Base-by-base conservation (phyloP, 1,139 yeast genomes). In the Lodderomyces orthopsilosis region DNA sequence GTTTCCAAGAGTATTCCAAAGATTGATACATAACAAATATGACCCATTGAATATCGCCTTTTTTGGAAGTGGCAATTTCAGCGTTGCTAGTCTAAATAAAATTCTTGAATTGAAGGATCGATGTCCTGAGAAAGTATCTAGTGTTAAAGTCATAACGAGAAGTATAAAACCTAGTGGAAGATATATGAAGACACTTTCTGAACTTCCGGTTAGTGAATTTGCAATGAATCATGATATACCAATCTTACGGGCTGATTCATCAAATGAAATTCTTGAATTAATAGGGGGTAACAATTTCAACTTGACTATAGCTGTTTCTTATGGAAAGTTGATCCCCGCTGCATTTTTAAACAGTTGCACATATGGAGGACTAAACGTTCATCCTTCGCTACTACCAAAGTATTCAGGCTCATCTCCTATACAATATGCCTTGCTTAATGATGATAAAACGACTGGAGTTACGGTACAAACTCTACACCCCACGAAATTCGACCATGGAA, bases 351-450 rank as follows among this genome's bases (percentile, higher is more conserved):
- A 57, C 0, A 37, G 58, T 0, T 65, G 84, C 35, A 61, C 63
- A 8, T 79, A 63, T 56, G 91, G 93, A 0, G 95, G 97, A 0
- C 57, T 93, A 19, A 93, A 93, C 57, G 91, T 93, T 0, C 99
- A 93, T 59, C 99, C 99, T 0, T 89, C 97, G 0, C 62, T 91
- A 14, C 70, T 93, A 10, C 98, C 98, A 0, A 68, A 65, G 41
- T 82, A 87, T 56, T 77, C 91, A 1, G 99, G 99, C 0, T 82
- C 98, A 0, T 85, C 97, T 2, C 99, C 99, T 0, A 66, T 94
- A 6, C 98, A 93, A 51, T 75, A 81, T 49, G 83, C 96, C 0
- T 62, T 94, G 19, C 62, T 90, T 55, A 79, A 85, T 50, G 73
- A 73, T 41, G 93, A 85, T 51, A 36, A 51, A 1, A 51, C 45